Evolutionary conservation across 495 filamentous ascomycete genomes (phyloP).

Genomic region (Astrocystis sublimbata): DNA sequence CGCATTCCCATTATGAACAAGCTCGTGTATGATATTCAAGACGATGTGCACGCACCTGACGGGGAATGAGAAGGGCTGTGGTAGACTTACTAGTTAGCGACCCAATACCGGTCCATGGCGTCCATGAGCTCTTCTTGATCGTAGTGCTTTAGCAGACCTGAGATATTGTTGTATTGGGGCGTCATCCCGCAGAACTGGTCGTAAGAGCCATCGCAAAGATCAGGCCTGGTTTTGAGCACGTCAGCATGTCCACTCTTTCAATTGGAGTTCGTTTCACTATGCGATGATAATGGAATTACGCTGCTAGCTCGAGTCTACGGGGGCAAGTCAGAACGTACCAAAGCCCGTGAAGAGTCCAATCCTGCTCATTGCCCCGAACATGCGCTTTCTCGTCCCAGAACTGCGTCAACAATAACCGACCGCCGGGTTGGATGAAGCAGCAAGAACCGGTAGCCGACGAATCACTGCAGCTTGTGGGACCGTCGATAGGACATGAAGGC

Average conservation of each 20-base stretch:
- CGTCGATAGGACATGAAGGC: conserved; percentile 45
- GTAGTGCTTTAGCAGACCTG: conserved; percentile 61
- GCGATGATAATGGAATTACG: neutral
- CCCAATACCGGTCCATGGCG: conserved; percentile 82
- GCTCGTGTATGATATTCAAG: neutral
- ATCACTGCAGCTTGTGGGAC: conserved; percentile 52
- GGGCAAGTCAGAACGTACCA: conserved; percentile 48
- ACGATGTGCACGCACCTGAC: neutral
- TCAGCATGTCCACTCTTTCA: neutral
- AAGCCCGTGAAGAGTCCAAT: conserved; percentile 88
- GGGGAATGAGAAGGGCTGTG: neutral
- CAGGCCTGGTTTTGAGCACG: conserved; percentile 56
- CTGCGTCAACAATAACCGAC: conserved; percentile 77
- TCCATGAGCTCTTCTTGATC: conserved; percentile 62
- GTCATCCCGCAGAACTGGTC: conserved; percentile 69
- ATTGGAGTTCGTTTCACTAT: conserved; percentile 1
- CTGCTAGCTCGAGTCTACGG: neutral
- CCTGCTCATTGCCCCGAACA: conserved; percentile 66
- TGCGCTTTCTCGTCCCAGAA: conserved; percentile 81
- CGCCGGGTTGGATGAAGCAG: conserved; percentile 82
- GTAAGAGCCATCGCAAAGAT: conserved; percentile 81
- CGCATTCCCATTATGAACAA: neutral
- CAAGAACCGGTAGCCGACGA: conserved; percentile 59
- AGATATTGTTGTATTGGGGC: conserved; percentile 72
- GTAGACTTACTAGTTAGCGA: conserved; percentile 42